Percentiles rank a stretch among this genome's conserved stretches.
Evolutionary conservation across 176 grass and related monocot species (phyloP).

Genomic region (Musa schizocarpa): DNA sequence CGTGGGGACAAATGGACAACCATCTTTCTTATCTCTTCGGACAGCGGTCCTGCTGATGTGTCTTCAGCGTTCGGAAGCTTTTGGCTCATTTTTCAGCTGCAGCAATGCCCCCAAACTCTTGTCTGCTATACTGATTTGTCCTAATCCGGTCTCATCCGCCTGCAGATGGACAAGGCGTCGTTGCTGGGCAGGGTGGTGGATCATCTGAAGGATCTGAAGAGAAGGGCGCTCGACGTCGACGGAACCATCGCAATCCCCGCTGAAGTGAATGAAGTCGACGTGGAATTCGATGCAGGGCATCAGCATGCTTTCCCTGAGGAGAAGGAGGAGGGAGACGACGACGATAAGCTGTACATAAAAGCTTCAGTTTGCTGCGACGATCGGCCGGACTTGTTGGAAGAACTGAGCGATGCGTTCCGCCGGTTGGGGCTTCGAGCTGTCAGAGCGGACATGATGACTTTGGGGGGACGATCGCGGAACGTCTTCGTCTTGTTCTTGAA

Average conservation of each 20-base stretch:
- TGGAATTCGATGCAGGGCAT: background rate
- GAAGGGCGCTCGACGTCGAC: constrained; percentile 16
- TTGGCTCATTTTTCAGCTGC: background rate
- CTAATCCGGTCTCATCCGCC: background rate
- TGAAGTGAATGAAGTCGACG: constrained; percentile 1
- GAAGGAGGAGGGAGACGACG: background rate
- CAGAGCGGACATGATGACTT: constrained; percentile 2
- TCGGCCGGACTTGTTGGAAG: background rate
- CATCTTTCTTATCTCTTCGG: no score
- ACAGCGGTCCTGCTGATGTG: no score
- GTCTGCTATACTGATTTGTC: background rate
- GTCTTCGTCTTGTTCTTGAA: background rate
- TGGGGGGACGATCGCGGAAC: background rate
- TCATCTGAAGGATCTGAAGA: constrained; percentile 49
- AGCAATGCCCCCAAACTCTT: background rate
- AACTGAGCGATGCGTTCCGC: background rate
- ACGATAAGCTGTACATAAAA: background rate
- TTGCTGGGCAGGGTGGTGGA: constrained; percentile 49
- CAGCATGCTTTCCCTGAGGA: background rate
- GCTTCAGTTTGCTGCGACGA: constrained; percentile 11
- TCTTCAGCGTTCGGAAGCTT: no score
- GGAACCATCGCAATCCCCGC: background rate
- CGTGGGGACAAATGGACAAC: no score
- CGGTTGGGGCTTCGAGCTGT: background rate
- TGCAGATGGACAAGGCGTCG: constrained; percentile 70